Evolutionary conservation across 306 rosid genomes (phyloP).

Genomic region (Carpinus viminea): DNA sequence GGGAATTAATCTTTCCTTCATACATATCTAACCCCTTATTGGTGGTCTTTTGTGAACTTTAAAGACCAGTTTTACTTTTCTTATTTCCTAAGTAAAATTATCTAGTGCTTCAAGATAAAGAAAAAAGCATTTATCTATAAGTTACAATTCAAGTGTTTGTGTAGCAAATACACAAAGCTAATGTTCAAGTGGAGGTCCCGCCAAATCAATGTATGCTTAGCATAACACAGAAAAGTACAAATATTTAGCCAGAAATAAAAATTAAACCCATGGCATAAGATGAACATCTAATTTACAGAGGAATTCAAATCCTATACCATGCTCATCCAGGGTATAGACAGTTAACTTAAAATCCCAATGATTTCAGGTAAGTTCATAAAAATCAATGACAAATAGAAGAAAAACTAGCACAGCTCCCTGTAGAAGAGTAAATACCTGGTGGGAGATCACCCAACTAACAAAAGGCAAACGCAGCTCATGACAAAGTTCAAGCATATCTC

Average conservation of each 20-base stretch:
- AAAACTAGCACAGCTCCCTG: conserved; percentile 15
- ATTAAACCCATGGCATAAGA: not conserved
- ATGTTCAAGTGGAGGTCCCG: not conserved
- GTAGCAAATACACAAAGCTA: not conserved
- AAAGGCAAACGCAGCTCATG: conserved; percentile 88
- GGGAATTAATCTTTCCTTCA: not conserved
- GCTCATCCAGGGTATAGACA: conserved; percentile 21
- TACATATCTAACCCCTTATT: not conserved
- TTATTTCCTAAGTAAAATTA: not conserved
- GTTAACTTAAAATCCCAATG: conserved; percentile 9
- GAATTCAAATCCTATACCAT: not conserved
- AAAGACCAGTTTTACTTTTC: no score
- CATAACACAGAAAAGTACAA: not conserved
- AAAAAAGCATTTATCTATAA: not conserved
- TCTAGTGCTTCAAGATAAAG: not conserved
- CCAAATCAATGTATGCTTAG: not conserved
- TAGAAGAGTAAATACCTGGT: conserved; percentile 56
- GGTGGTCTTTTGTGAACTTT: not conserved
- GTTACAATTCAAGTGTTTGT: not conserved
- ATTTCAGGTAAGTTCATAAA: conserved; percentile 8
- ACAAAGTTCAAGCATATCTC: conserved; percentile 94
- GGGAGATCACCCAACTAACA: conserved; percentile 69
- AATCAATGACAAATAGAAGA: not conserved
- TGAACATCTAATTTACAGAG: not conserved
- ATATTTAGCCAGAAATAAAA: not conserved